Evolutionary conservation across 164 flowering plant genomes (phyloP).

Genomic region (Amborella trichopoda): DNA sequence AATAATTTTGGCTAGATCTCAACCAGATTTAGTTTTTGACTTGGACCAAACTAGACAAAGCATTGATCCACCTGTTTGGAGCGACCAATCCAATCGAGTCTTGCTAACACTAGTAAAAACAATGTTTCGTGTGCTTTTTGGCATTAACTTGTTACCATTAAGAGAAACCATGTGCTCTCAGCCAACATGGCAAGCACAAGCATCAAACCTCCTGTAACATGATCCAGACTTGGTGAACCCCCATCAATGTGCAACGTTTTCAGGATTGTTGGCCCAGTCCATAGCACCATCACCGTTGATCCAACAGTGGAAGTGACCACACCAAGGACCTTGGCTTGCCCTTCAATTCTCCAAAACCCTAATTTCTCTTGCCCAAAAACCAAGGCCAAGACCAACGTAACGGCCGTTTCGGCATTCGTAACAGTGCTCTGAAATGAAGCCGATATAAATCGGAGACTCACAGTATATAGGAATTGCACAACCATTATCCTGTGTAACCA

Average conservation of each 20-base stretch:
- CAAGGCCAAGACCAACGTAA: conserved; percentile 10
- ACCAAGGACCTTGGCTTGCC: conserved; percentile 17
- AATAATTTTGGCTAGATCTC: too few species aligned
- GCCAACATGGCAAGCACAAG: conserved; percentile 4
- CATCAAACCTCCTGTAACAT: conserved; percentile 5
- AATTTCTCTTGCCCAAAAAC: conserved; percentile 11
- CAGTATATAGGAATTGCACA: conserved; percentile 7
- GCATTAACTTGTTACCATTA: too few species aligned
- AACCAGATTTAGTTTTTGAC: too few species aligned
- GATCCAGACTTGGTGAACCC: neutral
- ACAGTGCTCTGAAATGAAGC: conserved; percentile 11
- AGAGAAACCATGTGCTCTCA: conserved; percentile 8
- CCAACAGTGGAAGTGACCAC: conserved; percentile 7
- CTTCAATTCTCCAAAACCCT: conserved; percentile 4
- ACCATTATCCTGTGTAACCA: conserved; percentile 6
- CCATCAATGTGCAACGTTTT: too few species aligned
- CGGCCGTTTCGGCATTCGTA: conserved; percentile 6
- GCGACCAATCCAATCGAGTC: too few species aligned
- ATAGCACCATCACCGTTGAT: conserved; percentile 10
- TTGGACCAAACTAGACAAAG: too few species aligned
- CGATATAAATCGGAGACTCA: conserved; percentile 5
- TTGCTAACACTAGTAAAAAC: too few species aligned
- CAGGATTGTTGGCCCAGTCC: conserved; percentile 9
- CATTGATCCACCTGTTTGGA: too few species aligned
- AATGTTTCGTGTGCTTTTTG: too few species aligned